Percentiles rank a stretch among this genome's conserved stretches.
These are phyloP conservation scores for Cenchrus purpureus DNA, from an alignment of 176 grass and related monocot genomes.

Conservation along the genomic window DNA sequence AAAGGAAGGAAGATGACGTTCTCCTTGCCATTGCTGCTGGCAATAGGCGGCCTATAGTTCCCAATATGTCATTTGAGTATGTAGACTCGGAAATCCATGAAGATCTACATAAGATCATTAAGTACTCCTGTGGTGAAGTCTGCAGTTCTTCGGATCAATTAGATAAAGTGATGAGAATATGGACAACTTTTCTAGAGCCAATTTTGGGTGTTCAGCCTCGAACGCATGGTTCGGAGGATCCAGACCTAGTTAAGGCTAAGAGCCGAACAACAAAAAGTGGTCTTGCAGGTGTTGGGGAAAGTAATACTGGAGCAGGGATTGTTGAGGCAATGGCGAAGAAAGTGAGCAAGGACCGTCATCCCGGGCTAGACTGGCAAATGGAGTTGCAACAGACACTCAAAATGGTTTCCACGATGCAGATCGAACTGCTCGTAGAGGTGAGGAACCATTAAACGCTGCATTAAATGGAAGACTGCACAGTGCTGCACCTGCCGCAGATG, in stretches of 20 bases:
- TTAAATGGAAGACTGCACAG: conserved; percentile 64
- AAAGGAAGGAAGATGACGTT: conserved; percentile 91
- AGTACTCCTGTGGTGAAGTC: conserved; percentile 95
- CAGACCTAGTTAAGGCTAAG: conserved; percentile 65
- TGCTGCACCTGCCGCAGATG: conserved; percentile 46
- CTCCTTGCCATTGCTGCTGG: conserved; percentile 90
- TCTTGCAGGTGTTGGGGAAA: conserved; percentile 56
- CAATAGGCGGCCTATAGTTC: conserved; percentile 80
- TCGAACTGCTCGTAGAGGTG: conserved; percentile 43
- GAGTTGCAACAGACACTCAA: conserved; percentile 49
- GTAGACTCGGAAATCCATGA: conserved; percentile 78
- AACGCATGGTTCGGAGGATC: conserved; percentile 52
- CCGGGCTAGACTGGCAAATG: conserved; percentile 52
- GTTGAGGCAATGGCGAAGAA: conserved; percentile 52
- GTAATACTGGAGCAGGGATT: conserved; percentile 46
- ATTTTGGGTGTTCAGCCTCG: conserved; percentile 72
- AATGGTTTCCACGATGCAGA: conserved; percentile 67
- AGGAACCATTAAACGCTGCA: conserved; percentile 44
- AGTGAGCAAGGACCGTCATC: conserved; percentile 45
- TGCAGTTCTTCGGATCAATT: conserved; percentile 85
- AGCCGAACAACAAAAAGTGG: conserved; percentile 59
- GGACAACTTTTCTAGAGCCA: conserved; percentile 88
- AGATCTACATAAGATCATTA: conserved; percentile 90
- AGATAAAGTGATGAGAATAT: conserved; percentile 93
- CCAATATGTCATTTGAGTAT: conserved; percentile 90